Conservation (phyloP, 345 rosid species). For the Camelina sativa region DNA sequence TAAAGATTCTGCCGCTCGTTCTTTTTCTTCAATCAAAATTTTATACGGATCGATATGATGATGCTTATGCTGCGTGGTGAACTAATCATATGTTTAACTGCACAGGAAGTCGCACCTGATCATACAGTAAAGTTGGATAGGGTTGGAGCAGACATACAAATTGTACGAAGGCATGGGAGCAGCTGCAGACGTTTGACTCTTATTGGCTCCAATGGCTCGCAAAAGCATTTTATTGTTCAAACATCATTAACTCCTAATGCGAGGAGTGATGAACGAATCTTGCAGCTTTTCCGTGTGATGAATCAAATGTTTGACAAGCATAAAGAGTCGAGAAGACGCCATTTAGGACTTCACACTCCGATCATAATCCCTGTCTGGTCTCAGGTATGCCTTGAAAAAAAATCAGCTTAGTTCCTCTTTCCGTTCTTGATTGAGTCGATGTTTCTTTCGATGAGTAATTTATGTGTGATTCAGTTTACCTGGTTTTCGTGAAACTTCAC, state of each 20-base stretch:
- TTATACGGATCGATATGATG: no score
- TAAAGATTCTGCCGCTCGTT: neutral
- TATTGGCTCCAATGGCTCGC: constrained; percentile 97
- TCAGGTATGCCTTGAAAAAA: constrained; percentile 58
- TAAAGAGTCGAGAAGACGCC: constrained; percentile 93
- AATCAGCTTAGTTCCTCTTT: constrained; percentile 11
- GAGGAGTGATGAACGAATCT: constrained; percentile 90
- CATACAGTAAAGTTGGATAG: constrained; percentile 90
- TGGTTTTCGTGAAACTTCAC: constrained; percentile 5
- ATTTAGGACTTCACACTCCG: constrained; percentile 88
- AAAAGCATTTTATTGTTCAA: constrained; percentile 92
- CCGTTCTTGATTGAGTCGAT: constrained; percentile 16
- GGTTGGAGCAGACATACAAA: constrained; percentile 94
- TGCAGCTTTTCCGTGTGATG: constrained; percentile 96
- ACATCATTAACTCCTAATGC: constrained; percentile 99
- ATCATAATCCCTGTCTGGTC: constrained; percentile 99
- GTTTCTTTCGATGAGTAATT: constrained; percentile 23
- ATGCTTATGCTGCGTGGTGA: neutral
- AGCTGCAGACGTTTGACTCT: constrained; percentile 93
- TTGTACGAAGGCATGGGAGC: constrained; percentile 98
- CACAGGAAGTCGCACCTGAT: constrained; percentile 90
- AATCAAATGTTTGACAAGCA: constrained; percentile 99
- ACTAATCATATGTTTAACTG: constrained; percentile 18
- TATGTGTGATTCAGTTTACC: neutral
- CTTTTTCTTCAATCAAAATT: no score